phyloP scores from a whole-genome alignment of 768 basidiomycete genomes.

The Tulasnella sp. region DNA sequence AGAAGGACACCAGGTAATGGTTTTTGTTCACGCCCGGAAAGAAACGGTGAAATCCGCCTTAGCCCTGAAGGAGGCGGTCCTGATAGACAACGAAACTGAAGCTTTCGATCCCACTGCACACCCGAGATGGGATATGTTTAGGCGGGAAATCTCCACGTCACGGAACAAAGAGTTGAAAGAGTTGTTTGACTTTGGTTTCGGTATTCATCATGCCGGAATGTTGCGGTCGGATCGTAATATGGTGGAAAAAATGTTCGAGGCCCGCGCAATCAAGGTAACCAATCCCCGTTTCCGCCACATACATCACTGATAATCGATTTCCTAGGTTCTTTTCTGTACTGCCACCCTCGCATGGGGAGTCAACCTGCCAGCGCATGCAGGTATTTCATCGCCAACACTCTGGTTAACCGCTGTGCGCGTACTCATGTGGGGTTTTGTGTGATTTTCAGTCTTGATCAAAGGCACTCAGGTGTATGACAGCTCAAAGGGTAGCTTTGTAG shows the following conservation, averaged over 20 bases:
- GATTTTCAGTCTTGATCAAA: conserved; percentile 96
- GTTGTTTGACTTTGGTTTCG: conserved; percentile 84
- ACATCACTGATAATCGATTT: not conserved
- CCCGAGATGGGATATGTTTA: conserved; percentile 65
- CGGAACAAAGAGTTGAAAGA: conserved; percentile 95
- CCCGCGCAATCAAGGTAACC: conserved; percentile 76
- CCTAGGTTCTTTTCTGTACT: conserved; percentile 91
- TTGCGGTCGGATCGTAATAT: conserved; percentile 85
- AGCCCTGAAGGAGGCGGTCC: conserved; percentile 65
- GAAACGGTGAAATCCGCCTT: conserved; percentile 92
- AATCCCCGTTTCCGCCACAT: not conserved
- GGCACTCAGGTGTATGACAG: conserved; percentile 96
- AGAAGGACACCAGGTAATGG: conserved; percentile 98
- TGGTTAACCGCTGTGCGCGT: too few relatives aligned
- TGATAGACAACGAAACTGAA: conserved; percentile 57
- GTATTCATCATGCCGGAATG: conserved; percentile 99
- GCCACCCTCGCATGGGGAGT: conserved; percentile 99
- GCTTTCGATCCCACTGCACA: conserved; percentile 77
- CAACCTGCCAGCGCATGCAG: conserved; percentile 95
- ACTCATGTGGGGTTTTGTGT: too few relatives aligned
- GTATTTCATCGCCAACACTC: too few relatives aligned
- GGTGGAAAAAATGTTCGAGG: conserved; percentile 90
- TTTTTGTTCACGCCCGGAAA: conserved; percentile 96
- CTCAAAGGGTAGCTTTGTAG: conserved; percentile 77
- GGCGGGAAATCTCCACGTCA: conserved; percentile 66